These are phyloP conservation scores for Cordia subcordata DNA, from an alignment of 257 asterid species.

Conservation along the genomic window DNA sequence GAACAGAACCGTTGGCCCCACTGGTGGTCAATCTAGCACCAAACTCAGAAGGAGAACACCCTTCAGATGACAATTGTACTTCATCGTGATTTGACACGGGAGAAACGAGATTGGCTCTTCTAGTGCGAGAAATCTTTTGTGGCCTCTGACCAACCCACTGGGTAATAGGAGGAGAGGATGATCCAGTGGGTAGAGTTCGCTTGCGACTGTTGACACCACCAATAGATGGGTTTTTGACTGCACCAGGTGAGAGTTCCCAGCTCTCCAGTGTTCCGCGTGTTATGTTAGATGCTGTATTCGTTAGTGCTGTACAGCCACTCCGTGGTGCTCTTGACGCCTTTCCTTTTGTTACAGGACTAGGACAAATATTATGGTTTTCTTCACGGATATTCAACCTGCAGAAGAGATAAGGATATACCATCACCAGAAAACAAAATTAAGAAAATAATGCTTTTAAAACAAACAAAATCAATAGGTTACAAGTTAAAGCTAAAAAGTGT, in stretches of 20 bases:
- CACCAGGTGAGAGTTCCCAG: conserved; percentile 73
- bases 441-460: background rate
- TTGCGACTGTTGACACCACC: conserved; percentile 72
- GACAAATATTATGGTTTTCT: conserved; percentile 39
- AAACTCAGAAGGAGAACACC: conserved; percentile 73
- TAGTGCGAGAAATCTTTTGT: conserved; percentile 77
- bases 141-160: conserved; percentile 98
- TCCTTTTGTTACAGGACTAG: conserved; percentile 68
- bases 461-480: conserved; percentile 11
- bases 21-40: conserved; percentile 56
- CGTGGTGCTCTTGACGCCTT: conserved; percentile 92
- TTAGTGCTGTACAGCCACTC: conserved; percentile 44
- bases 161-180: conserved; percentile 89
- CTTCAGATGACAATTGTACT: conserved; percentile 66
- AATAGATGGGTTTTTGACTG: conserved; percentile 45
- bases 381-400: conserved; percentile 79
- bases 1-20: conserved; percentile 49
- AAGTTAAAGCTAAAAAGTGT: conserved; percentile 7
- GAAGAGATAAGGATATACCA: conserved; percentile 10
- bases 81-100: conserved; percentile 86
- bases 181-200: conserved; percentile 66
- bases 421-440: no score
- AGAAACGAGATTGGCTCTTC: conserved; percentile 80
- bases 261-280: conserved; percentile 78
- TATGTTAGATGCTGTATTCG: conserved; percentile 42